Evolutionary conservation across 2,329 filamentous ascomycete species (phyloP).

Genomic region (Cladosporium sp.): DNA sequence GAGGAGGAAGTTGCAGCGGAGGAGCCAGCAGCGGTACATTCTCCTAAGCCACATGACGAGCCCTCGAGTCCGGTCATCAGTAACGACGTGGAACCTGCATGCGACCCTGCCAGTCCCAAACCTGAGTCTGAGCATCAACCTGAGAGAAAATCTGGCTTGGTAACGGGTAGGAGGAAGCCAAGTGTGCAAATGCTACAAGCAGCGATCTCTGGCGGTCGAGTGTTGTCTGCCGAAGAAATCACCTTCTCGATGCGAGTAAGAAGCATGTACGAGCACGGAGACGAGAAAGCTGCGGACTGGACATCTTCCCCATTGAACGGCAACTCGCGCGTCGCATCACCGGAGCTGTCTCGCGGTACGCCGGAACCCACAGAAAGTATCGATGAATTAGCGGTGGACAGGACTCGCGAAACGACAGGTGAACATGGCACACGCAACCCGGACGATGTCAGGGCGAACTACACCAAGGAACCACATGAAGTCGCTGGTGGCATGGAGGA

Average conservation of each 20-base stretch:
- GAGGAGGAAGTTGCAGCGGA: background rate
- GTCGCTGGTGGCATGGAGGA: conserved; percentile 60
- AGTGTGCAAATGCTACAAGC: conserved; percentile 35
- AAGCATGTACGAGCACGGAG: conserved; percentile 59
- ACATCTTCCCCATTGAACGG: conserved; percentile 12
- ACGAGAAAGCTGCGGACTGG: conserved; percentile 50
- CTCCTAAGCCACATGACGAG: background rate
- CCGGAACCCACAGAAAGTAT: conserved; percentile 12
- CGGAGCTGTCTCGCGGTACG: conserved; percentile 11
- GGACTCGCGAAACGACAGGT: background rate
- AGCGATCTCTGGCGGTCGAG: conserved; percentile 36
- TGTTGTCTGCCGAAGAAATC: conserved; percentile 60
- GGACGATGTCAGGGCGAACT: conserved; percentile 14
- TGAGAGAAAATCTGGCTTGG: background rate
- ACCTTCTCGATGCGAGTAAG: conserved; percentile 58
- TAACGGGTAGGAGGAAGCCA: conserved; percentile 28
- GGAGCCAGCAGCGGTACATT: background rate
- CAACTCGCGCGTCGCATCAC: conserved; percentile 2
- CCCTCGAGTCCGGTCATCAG: background rate
- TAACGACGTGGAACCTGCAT: background rate
- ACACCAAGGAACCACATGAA: conserved; percentile 48
- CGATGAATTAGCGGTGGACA: conserved; percentile 5
- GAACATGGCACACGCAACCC: background rate
- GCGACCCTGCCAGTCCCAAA: background rate
- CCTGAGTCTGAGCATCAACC: background rate